Evolutionary conservation across 140 eudicot species (phyloP).

Genomic region (Erigeron philadelphicus): DNA sequence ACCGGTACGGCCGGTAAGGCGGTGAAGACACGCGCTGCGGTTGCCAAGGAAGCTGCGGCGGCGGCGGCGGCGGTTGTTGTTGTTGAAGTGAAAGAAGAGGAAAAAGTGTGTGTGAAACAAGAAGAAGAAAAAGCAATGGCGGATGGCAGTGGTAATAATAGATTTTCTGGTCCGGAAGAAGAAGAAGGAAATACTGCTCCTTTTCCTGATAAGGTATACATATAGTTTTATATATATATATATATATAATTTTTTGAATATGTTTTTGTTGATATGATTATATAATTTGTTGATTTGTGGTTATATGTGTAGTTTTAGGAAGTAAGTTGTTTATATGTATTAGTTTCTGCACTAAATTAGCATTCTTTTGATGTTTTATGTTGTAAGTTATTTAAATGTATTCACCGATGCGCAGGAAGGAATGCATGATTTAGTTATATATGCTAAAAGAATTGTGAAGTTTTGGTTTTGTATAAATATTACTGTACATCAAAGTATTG

Average conservation of each 20-base stretch:
- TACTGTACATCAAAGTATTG: too few species aligned
- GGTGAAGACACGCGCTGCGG: constrained; percentile 50
- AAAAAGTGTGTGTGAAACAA: background rate
- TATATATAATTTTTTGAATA: background rate
- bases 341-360: background rate
- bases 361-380: too few species aligned
- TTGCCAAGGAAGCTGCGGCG: constrained; percentile 38
- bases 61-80: constrained; percentile 25
- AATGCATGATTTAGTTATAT: too few species aligned
- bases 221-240: background rate
- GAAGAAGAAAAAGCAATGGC: constrained; percentile 32
- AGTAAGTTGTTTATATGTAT: background rate
- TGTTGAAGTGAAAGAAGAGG: constrained; percentile 12
- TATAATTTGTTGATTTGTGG: background rate
- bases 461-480: too few species aligned
- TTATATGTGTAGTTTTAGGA: background rate
- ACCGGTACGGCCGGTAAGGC: background rate
- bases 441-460: too few species aligned
- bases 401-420: too few species aligned
- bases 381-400: too few species aligned
- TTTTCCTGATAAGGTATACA: constrained; percentile 60
- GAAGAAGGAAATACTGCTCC: constrained; percentile 56
- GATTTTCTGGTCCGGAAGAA: constrained; percentile 49
- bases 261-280: background rate
- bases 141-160: constrained; percentile 64